Evolutionary conservation across 163 green algal species (phyloP), one percentile per base, ranked within the genome.

Genomic region (Chlamydomonas reinhardtii): DNA sequence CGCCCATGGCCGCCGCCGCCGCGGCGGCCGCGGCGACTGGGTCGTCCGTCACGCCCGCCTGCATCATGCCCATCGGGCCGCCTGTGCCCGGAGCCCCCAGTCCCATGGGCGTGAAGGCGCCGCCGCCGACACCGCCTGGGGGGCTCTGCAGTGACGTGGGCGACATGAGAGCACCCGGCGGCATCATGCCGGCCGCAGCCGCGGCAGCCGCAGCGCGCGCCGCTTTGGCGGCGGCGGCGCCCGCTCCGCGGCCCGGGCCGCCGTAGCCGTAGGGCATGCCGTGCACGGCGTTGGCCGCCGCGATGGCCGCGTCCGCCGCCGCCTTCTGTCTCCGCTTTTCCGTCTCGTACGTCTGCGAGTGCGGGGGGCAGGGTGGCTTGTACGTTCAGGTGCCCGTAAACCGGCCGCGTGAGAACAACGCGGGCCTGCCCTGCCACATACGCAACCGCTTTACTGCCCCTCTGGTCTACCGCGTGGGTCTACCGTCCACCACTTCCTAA

Each of bases 251-350:
- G 48, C 48, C 48, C 11, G 48, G 48, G 48, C 48, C 48, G 65
- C 37, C 80, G 52, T 71, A 37, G 27, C 70, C 32, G 54, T 73
- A 77, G 59, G 59, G 34, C 70, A n/a, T 25, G 39, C 68, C 79
- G 59, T 76, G 64, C 11, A 73, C 68, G 0, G 79, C 79, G 24
- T 77, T 72, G 8, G 71, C 71, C 37, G 81, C 76, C 52, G 88
- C 70, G 52, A 88, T 39, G 39, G 91, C 83, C 24, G 79, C 81
- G 39, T 93, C 88, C 29, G 90, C 87, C 14, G 91, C 35, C 17
- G 80, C 74, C 48, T 87, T 77, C 39, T 86, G 70, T 54, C 76
- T 56, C 68, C 69, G 85, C 62, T 88, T 79, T 29, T 87, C 81
- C 27, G 81, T 87, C 76, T 83, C 81, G 81, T 81, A 87, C 34